Conservation (phyloP, 495 filamentous ascomycete species). For the Penicillium diatomitis region DNA sequence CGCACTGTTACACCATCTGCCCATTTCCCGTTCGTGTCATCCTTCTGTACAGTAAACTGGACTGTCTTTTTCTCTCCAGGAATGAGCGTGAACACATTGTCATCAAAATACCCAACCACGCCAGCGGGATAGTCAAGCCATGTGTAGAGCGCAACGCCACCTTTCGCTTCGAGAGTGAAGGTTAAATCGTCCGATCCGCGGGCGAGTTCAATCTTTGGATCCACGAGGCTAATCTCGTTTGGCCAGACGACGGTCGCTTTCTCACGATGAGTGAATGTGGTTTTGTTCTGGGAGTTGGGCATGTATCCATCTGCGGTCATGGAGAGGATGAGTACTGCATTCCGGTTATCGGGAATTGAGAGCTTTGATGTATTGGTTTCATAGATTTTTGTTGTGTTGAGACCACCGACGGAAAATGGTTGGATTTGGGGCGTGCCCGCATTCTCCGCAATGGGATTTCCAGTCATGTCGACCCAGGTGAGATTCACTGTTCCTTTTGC, state of each 20-base stretch:
- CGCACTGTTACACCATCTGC: slow-evolving; percentile 43
- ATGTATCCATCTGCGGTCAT: slow-evolving; percentile 43
- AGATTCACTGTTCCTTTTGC: slow-evolving; percentile 25
- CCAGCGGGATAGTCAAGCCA: slow-evolving; percentile 56
- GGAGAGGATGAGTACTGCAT: slow-evolving; percentile 47
- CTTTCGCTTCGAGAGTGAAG: slow-evolving; percentile 50
- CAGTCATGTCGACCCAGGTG: slow-evolving; percentile 34
- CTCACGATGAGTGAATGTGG: slow-evolving; percentile 47
- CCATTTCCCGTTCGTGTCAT: slow-evolving; percentile 42
- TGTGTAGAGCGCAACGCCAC: slow-evolving; percentile 54
- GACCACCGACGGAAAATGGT: slow-evolving; percentile 45
- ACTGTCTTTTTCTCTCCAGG: slow-evolving; percentile 44
- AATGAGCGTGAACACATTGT: slow-evolving; percentile 50
- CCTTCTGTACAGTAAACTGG: slow-evolving; percentile 40
- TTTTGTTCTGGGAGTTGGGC: slow-evolving; percentile 40
- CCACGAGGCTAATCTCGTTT: slow-evolving; percentile 42
- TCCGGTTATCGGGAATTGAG: slow-evolving; percentile 24
- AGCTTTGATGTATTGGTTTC: slow-evolving; percentile 29
- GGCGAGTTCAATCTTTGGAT: slow-evolving; percentile 43
- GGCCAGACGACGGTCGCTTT: slow-evolving; percentile 46
- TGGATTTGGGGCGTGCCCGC: slow-evolving; percentile 21
- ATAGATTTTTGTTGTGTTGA: slow-evolving; percentile 53
- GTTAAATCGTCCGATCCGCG: slow-evolving; percentile 25
- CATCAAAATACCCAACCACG: slow-evolving; percentile 49
- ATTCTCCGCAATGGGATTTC: slow-evolving; percentile 21